Evolutionary conservation across 441 rosid genomes (phyloP).

Genomic region (Syzygium syzygioides): DNA sequence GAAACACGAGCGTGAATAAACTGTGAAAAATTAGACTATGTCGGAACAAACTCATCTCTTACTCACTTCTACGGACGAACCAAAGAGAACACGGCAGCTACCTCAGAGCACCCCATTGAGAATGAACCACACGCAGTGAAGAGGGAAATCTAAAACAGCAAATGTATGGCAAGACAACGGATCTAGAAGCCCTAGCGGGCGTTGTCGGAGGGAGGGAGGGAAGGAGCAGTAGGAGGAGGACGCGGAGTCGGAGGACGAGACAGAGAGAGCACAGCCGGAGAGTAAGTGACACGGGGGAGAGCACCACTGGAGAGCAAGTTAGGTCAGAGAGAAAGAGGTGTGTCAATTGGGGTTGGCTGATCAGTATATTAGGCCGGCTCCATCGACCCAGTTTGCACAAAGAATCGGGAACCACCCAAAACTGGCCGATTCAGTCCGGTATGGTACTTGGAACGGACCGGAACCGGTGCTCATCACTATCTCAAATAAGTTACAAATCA

Average conservation of each 20-base stretch:
- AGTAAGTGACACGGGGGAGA: not conserved
- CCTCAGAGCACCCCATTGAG: not conserved
- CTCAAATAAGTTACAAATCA: not conserved
- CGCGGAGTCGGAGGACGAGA: not conserved
- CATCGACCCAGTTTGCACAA: not conserved
- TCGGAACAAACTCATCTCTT: not conserved
- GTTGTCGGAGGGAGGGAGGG: not conserved
- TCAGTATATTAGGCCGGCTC: not conserved
- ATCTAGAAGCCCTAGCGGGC: not conserved
- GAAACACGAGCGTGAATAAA: not conserved
- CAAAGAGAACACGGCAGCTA: not conserved
- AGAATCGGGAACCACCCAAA: not conserved
- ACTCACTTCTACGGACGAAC: not conserved
- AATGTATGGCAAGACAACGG: not conserved
- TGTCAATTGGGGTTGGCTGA: not conserved
- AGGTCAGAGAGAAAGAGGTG: not conserved
- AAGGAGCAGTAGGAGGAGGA: not conserved
- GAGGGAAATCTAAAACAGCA: not conserved
- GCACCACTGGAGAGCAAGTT: not conserved
- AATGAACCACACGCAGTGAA: not conserved
- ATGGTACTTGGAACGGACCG: not conserved
- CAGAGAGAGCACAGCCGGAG: not conserved
- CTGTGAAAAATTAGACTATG: not conserved
- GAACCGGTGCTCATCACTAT: not conserved
- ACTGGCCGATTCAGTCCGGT: accelerated